Evolutionary conservation across 2,329 filamentous ascomycete species (phyloP).

Genomic region (Aureobasidium leucospermi): DNA sequence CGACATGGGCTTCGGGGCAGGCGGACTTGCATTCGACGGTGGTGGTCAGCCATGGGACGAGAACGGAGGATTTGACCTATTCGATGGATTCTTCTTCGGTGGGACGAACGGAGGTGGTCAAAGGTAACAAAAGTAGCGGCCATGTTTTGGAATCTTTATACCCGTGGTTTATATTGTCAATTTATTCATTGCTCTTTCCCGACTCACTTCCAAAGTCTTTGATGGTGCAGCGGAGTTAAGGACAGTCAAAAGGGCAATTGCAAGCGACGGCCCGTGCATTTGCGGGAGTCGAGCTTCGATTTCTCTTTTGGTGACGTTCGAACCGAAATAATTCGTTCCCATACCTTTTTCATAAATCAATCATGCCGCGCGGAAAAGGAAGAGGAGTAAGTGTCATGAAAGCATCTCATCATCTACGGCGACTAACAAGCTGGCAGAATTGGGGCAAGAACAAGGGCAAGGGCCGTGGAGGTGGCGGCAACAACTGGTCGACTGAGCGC

Average conservation of each 20-base stretch:
- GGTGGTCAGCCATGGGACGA: conserved; percentile 51
- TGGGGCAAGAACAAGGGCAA: conserved; percentile 19
- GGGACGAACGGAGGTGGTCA: conserved; percentile 24
- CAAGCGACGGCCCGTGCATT: not conserved
- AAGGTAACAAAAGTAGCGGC: not conserved
- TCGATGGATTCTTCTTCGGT: conserved; percentile 68
- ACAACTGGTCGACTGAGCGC: conserved; percentile 31
- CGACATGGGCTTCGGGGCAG: conserved; percentile 50
- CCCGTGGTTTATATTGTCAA: not conserved
- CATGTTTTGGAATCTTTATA: not conserved
- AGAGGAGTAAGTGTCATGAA: not conserved
- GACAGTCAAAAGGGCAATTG: not conserved
- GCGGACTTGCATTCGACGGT: conserved; percentile 28
- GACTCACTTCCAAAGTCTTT: too few relatives aligned
- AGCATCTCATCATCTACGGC: not conserved
- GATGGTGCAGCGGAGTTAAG: too few relatives aligned
- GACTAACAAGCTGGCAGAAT: conserved; percentile 1
- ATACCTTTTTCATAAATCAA: not conserved
- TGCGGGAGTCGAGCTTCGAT: not conserved
- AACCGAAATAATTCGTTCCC: not conserved
- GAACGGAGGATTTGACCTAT: conserved; percentile 37
- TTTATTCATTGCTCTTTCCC: not conserved
- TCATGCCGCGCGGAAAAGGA: conserved; percentile 1
- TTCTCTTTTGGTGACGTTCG: conserved; percentile 6
- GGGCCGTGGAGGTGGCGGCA: conserved; percentile 28